Evolutionary conservation across 768 basidiomycete genomes (phyloP).

Genomic region (Galerina sulciceps): DNA sequence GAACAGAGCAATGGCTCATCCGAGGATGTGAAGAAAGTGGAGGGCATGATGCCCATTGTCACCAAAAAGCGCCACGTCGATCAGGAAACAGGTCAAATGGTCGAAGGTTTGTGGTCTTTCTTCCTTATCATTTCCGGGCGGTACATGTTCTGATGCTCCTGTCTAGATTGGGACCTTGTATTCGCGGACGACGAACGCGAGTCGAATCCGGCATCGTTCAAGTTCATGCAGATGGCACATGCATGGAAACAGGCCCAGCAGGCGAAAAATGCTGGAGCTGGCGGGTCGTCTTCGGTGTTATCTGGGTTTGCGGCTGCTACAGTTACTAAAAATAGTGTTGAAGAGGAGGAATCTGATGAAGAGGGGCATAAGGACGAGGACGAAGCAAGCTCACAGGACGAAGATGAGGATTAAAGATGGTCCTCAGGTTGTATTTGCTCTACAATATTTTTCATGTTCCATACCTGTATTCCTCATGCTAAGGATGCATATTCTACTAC

Average conservation of each 20-base stretch:
- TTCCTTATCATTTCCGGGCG: not conserved
- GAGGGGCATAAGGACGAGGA: conserved; percentile 48
- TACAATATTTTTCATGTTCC: not conserved
- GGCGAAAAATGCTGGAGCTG: conserved; percentile 77
- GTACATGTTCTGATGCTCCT: conserved; percentile 89
- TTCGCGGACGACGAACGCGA: conserved; percentile 97
- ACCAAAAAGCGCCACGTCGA: conserved; percentile 64
- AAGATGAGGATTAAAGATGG: conserved; percentile 10
- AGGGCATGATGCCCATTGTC: conserved; percentile 87
- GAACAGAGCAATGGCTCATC: conserved; percentile 80
- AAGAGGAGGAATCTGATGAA: conserved; percentile 44
- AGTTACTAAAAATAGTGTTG: conserved; percentile 29
- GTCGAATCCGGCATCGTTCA: conserved; percentile 91
- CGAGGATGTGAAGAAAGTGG: conserved; percentile 79
- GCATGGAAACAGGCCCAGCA: conserved; percentile 84
- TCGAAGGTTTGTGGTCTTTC: conserved; percentile 66
- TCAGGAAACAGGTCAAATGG: conserved; percentile 80
- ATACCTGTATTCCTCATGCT: not conserved
- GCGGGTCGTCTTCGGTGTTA: conserved; percentile 75
- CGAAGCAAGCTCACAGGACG: conserved; percentile 39
- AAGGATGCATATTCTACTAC: too few species aligned
- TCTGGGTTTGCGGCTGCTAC: conserved; percentile 80
- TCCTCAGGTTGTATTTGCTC: not conserved
- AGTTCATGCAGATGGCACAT: conserved; percentile 94
- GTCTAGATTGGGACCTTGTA: conserved; percentile 89